Percentiles rank a stretch among this genome's conserved stretches.
These are phyloP conservation scores for Phanerochaete carnosa DNA, from an alignment of 768 basidiomycete species.

Conservation along the genomic window DNA sequence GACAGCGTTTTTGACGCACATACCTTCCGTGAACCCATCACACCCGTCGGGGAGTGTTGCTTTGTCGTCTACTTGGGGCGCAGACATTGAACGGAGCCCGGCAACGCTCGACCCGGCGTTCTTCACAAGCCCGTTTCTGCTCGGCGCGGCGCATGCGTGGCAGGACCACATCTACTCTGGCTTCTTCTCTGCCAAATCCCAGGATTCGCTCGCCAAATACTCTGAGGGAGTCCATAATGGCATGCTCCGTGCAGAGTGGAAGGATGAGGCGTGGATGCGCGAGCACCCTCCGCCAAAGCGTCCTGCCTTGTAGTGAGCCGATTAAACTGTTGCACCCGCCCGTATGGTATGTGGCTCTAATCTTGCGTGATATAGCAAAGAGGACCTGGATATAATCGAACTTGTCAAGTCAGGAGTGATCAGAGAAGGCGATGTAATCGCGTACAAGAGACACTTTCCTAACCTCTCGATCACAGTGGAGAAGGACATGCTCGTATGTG, in stretches of 20 bases:
- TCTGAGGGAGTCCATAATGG: constrained; percentile 38
- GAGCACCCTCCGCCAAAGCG: constrained; percentile 30
- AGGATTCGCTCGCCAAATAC: constrained; percentile 39
- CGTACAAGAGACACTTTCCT: constrained; percentile 48
- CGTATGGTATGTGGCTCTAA: not conserved
- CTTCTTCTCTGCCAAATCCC: constrained; percentile 45
- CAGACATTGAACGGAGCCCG: not conserved
- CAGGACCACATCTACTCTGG: constrained; percentile 57
- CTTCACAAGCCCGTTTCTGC: constrained; percentile 51
- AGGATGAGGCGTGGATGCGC: constrained; percentile 58
- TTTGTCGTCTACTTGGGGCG: not conserved
- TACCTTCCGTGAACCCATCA: constrained; percentile 16
- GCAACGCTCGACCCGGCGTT: constrained; percentile 33
- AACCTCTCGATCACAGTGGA: constrained; percentile 38
- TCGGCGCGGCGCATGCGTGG: constrained; percentile 52
- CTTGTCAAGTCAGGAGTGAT: constrained; percentile 44
- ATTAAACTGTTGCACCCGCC: not conserved
- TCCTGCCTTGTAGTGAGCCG: not conserved
- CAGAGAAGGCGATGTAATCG: constrained; percentile 51
- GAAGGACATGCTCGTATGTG: constrained; percentile 49
- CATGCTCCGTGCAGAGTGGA: constrained; percentile 51
- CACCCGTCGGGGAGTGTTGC: constrained; percentile 23
- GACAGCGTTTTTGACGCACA: constrained; percentile 24
- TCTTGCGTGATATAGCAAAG: constrained; percentile 27
- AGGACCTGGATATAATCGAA: constrained; percentile 41